Evolutionary conservation across 2,329 filamentous ascomycete species (phyloP), one percentile per base, ranked within the genome.

Genomic region (Scedosporium dehoogii): DNA sequence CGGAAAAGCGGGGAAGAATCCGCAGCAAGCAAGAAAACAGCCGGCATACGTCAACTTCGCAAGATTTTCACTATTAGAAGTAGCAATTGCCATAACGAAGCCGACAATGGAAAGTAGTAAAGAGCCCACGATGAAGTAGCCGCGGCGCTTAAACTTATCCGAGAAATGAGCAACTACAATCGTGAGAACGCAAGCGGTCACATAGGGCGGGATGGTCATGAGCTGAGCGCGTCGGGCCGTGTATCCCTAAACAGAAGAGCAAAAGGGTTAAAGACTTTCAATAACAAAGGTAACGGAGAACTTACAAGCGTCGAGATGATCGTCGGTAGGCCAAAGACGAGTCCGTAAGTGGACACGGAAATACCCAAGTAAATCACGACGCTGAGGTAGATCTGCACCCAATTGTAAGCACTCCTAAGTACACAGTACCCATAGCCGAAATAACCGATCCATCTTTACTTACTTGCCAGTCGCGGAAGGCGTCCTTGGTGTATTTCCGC

Each of bases 51-150:
- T 63, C 2, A 61, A 18, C 46, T 80, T 72, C 0, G 91, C 78
- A 16, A 59, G 58, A 38, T 16, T 46, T 7, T 44, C 58, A 4
- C 78, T 77, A 3, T 81, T 76, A 3, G 84, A 84, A 1, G 83
- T 85, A 1, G 96, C 78, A 3, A 96, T 81, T 86, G 97, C 92
- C 48, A 80, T 73, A 23, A 59, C 25, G 41, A 59, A 59, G 4
- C 58, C 62, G 14, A 63, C n/a, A n/a, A 61, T 18, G 10, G 62
- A 44, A 9, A 63, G 58, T 16, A 58, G 6, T 9, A 63, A 21
- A 33, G 59, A 60, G 3, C 46, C 62, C 18, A 60, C n/a, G 58
- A 63, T 63, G 38, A 63, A 63, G 18, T 46, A 56, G 18, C 62
- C 59, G n/a, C 62, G 62, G 2, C 38, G 62, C 53, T 63, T 63